A percentile compares a stretch with the other conserved stretches of the same genome.
These are phyloP conservation scores for Flaveria brownii DNA, from an alignment of 129 eudicot genomes.

Conservation along the genomic window DNA sequence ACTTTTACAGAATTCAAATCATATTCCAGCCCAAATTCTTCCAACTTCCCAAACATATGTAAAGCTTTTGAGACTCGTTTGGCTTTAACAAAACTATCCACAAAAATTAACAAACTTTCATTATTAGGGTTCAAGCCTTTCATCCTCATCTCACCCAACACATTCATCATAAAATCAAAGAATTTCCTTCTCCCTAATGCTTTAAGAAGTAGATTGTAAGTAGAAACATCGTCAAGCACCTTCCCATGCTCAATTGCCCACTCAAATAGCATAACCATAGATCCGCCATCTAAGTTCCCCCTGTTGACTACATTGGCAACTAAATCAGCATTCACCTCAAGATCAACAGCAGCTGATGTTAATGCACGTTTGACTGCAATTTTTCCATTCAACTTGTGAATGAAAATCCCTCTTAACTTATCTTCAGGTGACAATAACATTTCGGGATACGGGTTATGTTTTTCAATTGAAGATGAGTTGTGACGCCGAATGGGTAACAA, in stretches of 20 bases:
- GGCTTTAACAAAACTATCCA: slow-evolving; percentile 73
- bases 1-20: slow-evolving; percentile 57
- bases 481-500: slow-evolving; percentile 58
- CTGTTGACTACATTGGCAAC: slow-evolving; percentile 65
- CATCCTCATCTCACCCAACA: slow-evolving; percentile 50
- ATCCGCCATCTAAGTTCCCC: slow-evolving; percentile 61
- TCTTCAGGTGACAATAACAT: slow-evolving; percentile 62
- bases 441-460: slow-evolving; percentile 12
- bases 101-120: slow-evolving; percentile 57
- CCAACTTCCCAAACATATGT: slow-evolving; percentile 53
- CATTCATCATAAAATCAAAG: slow-evolving; percentile 52
- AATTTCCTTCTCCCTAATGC: slow-evolving; percentile 80
- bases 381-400: slow-evolving; percentile 67
- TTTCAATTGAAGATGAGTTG: slow-evolving; percentile 16
- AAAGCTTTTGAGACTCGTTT: slow-evolving; percentile 55
- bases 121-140: slow-evolving; percentile 47
- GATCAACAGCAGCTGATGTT: slow-evolving; percentile 45
- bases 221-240: slow-evolving; percentile 29
- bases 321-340: slow-evolving; percentile 43
- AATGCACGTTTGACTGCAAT: slow-evolving; percentile 50
- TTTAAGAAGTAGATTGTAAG: slow-evolving; percentile 55
- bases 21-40: slow-evolving; percentile 58
- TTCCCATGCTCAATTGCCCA: slow-evolving; percentile 61
- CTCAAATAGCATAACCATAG: slow-evolving; percentile 68
- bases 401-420: slow-evolving; percentile 67